These are phyloP conservation scores for Fusarium sp. DNA, from an alignment of 2,329 filamentous ascomycete species.

Conservation along the genomic window DNA sequence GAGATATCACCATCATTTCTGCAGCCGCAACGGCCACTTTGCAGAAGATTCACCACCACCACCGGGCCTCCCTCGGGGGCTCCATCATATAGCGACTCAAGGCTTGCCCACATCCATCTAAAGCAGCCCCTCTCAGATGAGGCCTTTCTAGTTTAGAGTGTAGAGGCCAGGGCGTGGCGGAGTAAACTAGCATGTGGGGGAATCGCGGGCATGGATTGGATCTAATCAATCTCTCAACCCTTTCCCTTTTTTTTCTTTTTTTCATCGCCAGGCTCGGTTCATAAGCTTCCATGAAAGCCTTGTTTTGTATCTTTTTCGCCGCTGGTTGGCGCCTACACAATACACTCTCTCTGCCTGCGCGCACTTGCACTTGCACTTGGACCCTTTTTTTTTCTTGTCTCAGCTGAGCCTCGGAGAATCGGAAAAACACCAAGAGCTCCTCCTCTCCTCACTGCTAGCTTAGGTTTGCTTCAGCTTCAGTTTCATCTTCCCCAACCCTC, in stretches of 20 bases:
- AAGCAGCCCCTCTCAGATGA: constrained; percentile 8
- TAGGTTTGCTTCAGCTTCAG: constrained; percentile 22
- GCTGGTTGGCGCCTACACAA: neutral
- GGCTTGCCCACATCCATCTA: neutral
- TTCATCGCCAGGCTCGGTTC: constrained; percentile 8
- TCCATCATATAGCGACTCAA: neutral
- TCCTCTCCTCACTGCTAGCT: constrained; percentile 6
- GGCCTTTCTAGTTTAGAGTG: neutral
- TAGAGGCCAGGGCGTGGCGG: constrained; percentile 13
- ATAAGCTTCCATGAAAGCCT: neutral
- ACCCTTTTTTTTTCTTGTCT: neutral
- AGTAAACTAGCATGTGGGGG: constrained; percentile 24
- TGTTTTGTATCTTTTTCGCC: neutral
- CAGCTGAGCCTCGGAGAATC: constrained; percentile 8
- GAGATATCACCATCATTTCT: neutral
- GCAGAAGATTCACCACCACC: neutral
- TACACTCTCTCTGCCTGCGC: neutral
- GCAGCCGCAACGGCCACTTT: neutral
- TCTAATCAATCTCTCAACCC: constrained; percentile 37
- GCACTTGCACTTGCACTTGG: neutral
- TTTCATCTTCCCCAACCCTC: constrained; percentile 17
- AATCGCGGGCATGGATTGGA: constrained; percentile 25
- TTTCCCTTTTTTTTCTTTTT: constrained; percentile 1
- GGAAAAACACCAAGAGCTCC: constrained; percentile 26
- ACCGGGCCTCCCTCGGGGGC: neutral